phyloP scores from a whole-genome alignment of 148 eudicot genomes.

The Pouteria glomerata region DNA sequence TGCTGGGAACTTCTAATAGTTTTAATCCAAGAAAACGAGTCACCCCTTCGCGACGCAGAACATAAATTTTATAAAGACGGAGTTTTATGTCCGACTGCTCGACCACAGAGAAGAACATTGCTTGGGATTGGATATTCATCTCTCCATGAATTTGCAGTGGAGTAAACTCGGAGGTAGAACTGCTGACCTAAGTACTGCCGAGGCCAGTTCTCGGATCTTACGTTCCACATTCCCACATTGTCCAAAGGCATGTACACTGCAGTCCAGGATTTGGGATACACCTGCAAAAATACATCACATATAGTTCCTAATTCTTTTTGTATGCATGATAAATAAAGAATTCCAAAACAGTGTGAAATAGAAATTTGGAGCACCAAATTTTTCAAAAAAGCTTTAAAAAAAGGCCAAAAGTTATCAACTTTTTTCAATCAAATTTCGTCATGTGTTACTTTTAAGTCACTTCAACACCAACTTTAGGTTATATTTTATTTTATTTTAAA shows the following conservation, averaged over 20 bases:
- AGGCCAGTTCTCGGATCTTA: slow-evolving; percentile 63
- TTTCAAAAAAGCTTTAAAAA: too few relatives aligned
- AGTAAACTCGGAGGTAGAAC: slow-evolving; percentile 58
- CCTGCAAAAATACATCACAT: slow-evolving; percentile 23
- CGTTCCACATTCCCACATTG: slow-evolving; percentile 71
- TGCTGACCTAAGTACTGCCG: slow-evolving; percentile 62
- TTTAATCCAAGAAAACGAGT: slow-evolving; percentile 5
- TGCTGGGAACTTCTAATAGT: background rate
- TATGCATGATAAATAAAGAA: too few relatives aligned
- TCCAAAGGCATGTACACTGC: slow-evolving; percentile 58
- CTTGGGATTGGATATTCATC: slow-evolving; percentile 60
- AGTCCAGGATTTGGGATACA: slow-evolving; percentile 62
- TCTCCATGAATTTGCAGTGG: slow-evolving; percentile 46
- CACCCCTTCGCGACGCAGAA: slow-evolving; percentile 16
- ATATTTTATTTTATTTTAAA: too few relatives aligned
- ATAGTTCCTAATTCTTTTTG: background rate
- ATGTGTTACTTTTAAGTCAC: too few relatives aligned
- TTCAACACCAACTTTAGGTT: too few relatives aligned
- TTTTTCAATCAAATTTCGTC: too few relatives aligned
- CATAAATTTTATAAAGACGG: background rate
- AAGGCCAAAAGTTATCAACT: too few relatives aligned
- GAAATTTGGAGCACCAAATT: too few relatives aligned
- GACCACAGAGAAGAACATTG: slow-evolving; percentile 58
- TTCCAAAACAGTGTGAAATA: too few relatives aligned
- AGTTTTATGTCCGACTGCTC: slow-evolving; percentile 33